These are phyloP conservation scores for Penicillium bovifimosum DNA, from an alignment of 495 filamentous ascomycete species.

Conservation along the genomic window DNA sequence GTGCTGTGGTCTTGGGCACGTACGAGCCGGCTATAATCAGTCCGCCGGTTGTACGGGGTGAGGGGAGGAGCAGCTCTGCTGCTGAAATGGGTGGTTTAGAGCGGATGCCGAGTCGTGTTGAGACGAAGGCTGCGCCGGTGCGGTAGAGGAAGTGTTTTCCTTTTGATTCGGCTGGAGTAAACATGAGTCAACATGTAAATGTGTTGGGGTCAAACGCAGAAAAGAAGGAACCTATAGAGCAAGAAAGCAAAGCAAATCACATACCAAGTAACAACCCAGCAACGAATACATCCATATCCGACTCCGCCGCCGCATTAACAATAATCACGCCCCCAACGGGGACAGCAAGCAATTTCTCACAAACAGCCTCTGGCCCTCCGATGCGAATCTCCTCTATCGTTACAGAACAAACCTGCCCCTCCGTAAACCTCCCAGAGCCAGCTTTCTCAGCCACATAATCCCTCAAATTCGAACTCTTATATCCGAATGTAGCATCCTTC, in stretches of 20 bases:
- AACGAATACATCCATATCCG: conserved; percentile 49
- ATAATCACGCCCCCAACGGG: conserved; percentile 39
- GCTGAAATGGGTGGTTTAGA: conserved; percentile 42
- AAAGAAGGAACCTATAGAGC: too few relatives aligned
- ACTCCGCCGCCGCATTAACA: conserved; percentile 47
- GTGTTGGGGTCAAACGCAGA: too few relatives aligned
- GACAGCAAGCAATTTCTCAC: conserved; percentile 30
- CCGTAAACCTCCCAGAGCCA: conserved; percentile 27
- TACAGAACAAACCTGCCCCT: conserved; percentile 35
- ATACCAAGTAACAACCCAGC: conserved; percentile 39
- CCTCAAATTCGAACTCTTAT: conserved; percentile 41
- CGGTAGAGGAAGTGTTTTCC: conserved; percentile 49
- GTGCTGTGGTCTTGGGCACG: conserved; percentile 50
- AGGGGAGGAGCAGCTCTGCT: conserved; percentile 31
- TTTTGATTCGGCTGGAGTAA: conserved; percentile 29
- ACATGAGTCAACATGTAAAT: too few relatives aligned
- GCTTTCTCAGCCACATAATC: conserved; percentile 51
- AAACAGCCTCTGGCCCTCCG: conserved; percentile 34
- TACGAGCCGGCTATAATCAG: conserved; percentile 51
- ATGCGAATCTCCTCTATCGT: conserved; percentile 41
- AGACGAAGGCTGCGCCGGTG: conserved; percentile 51
- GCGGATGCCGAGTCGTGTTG: conserved; percentile 46
- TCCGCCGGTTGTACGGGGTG: conserved; percentile 32
- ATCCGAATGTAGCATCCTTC: conserved; percentile 50
- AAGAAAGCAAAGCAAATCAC: background rate